These are phyloP conservation scores for Ceraceosorus bombacis DNA, from an alignment of 1,284 basidiomycete species.

Conservation along the genomic window DNA sequence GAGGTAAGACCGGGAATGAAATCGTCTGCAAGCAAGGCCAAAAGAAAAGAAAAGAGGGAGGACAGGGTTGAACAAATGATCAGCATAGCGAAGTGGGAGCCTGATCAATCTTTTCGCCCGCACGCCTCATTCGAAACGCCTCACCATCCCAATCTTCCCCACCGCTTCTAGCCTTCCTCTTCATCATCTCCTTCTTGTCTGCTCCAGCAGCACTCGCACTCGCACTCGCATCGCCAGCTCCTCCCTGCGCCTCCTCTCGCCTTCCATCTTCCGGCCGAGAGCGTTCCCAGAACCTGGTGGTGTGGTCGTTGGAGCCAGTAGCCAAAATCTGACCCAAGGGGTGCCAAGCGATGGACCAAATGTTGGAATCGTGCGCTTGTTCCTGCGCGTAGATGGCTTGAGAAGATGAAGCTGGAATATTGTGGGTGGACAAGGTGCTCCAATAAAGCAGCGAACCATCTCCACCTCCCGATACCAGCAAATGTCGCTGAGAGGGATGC, in stretches of 20 bases:
- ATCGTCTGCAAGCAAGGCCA: background rate
- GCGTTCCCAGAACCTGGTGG: constrained; percentile 92
- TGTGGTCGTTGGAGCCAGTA: constrained; percentile 89
- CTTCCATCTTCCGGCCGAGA: constrained; percentile 61
- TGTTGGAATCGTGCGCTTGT: constrained; percentile 91
- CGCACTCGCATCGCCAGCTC: background rate
- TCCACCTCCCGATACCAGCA: constrained; percentile 86
- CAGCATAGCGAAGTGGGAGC: background rate
- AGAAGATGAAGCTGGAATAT: constrained; percentile 56
- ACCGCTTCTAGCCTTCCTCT: background rate
- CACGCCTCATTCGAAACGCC: too few relatives aligned
- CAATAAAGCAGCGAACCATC: constrained; percentile 89
- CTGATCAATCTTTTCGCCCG: too few relatives aligned
- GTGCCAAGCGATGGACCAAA: constrained; percentile 92
- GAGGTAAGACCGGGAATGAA: constrained; percentile 1
- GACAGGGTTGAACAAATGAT: background rate
- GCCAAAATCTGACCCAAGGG: constrained; percentile 90
- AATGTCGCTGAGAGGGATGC: constrained; percentile 81
- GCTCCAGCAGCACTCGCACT: too few relatives aligned
- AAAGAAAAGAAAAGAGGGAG: background rate
- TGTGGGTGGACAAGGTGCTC: constrained; percentile 43
- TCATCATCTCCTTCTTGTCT: background rate
- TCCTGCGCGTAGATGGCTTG: constrained; percentile 58
- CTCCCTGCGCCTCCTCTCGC: constrained; percentile 1
- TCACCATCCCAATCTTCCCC: background rate